Evolutionary conservation across 1,284 basidiomycete genomes (phyloP), one percentile per base, ranked within the genome.

Genomic region (Salmacisia buchloeana): DNA sequence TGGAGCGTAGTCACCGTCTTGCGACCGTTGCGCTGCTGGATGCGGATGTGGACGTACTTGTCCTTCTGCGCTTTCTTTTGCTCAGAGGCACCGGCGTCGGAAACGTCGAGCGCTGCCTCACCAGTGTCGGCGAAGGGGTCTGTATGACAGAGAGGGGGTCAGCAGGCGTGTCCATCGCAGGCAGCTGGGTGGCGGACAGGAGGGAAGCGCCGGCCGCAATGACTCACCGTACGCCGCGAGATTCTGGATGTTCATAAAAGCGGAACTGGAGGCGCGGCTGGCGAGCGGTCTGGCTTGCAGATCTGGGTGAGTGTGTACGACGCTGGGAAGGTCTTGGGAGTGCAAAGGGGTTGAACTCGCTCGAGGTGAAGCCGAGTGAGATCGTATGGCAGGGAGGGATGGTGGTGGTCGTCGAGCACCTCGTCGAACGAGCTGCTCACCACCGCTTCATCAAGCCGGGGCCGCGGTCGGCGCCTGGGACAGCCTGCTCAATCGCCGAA

Each of bases 1-100:
- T 98, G 94, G 72, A 98, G 85, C 64, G 94, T 99, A 46, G 96
- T 99, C 83, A 98, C 84, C 69, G 94, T 97, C 86, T 99, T 99
- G 77, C 96, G 87, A 74, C 96, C 96, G 87, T 98, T 99, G 79
- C 96, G 87, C 83, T 99, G 96, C 83, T 99, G 96, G 79, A 99
- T 91, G 84, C 85, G 81, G 68, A 83, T 82, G 73, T 83, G 82
- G 58, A 83, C 79, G 77, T 80, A 78, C 66, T 76, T 74, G 63
- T 79, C 69, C 39, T 67, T 67, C 69, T 74, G 70, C 27, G 72
- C 66, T 15, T 61, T 49, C 63, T 68, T 64, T 67, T 74, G 73
- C 63, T 60, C 64, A 27, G 61, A 34, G 43, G 29, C 45, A 23
- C 15, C 49, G 63, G 74, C 69, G 25, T 63, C 52, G 41, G 54